These are phyloP conservation scores for Hirschioporus abietinus DNA, from an alignment of 768 basidiomycete genomes.

Conservation along the genomic window DNA sequence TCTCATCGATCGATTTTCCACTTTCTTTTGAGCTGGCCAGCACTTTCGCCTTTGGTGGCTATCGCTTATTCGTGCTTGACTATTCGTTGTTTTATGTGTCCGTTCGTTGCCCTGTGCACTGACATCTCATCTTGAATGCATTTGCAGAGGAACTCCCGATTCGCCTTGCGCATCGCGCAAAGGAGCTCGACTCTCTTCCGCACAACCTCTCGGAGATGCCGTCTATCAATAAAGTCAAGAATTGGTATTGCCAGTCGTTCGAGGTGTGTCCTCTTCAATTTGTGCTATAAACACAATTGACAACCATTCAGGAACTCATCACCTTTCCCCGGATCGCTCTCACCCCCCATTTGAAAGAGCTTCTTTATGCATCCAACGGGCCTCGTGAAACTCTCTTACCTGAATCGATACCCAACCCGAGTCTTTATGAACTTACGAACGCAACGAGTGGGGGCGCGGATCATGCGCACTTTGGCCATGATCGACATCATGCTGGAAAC, in stretches of 20 bases:
- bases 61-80: too few species aligned
- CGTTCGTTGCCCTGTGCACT: too few species aligned
- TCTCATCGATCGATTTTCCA: not conserved
- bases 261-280: conserved; percentile 53
- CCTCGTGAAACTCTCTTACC: conserved; percentile 51
- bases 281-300: not conserved
- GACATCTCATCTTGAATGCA: too few species aligned
- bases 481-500: conserved; percentile 8
- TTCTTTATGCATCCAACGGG: conserved; percentile 44
- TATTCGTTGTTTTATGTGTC: too few species aligned
- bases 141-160: conserved; percentile 86
- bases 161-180: conserved; percentile 90
- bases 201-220: conserved; percentile 89
- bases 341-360: conserved; percentile 60
- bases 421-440: conserved; percentile 42
- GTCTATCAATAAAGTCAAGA: conserved; percentile 89
- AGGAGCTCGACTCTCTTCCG: conserved; percentile 91
- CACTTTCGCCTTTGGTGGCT: too few species aligned
- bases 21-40: not conserved
- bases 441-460: conserved; percentile 16
- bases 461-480: conserved; percentile 15
- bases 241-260: conserved; percentile 99
- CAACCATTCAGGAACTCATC: conserved; percentile 69
- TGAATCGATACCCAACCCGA: conserved; percentile 77
- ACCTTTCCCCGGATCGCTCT: conserved; percentile 76